Percentiles rank a stretch among this genome's conserved stretches.
Evolutionary conservation across 352 stramenopile species (phyloP).

Genomic region (Pythium sukuiense): DNA sequence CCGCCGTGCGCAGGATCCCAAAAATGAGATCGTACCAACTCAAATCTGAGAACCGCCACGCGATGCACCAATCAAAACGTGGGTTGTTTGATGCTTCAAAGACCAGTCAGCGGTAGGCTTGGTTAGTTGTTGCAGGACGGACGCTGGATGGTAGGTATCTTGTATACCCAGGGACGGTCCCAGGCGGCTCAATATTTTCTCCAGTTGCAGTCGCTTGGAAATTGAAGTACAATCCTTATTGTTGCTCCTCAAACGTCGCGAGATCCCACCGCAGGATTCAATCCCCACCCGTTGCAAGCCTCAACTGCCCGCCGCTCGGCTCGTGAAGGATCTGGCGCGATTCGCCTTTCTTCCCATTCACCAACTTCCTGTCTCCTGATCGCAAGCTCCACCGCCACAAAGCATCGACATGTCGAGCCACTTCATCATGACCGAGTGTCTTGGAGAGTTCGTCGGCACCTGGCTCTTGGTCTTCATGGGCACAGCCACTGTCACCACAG

Average conservation of each 20-base stretch:
- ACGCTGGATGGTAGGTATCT: neutral
- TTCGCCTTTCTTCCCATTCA: neutral
- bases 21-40: neutral
- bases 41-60: slow-evolving; percentile 6
- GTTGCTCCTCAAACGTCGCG: neutral
- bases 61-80: slow-evolving; percentile 14
- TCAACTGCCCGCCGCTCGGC: too few species aligned
- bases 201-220: neutral
- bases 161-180: neutral
- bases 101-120: neutral
- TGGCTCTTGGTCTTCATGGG: slow-evolving; percentile 26
- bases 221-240: neutral
- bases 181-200: neutral
- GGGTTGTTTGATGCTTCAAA: neutral
- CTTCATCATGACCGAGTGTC: slow-evolving; percentile 7
- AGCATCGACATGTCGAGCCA: neutral
- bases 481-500: slow-evolving; percentile 13
- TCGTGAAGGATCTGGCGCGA: too few species aligned
- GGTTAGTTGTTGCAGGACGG: neutral
- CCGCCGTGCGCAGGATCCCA: neutral
- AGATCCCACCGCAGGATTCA: neutral
- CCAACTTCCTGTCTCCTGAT: neutral
- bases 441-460: slow-evolving; percentile 21
- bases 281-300: too few species aligned
- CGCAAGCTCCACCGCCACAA: neutral